Base-by-base conservation (phyloP, 495 filamentous ascomycete species). In the Hyaloscypha variabilis region DNA sequence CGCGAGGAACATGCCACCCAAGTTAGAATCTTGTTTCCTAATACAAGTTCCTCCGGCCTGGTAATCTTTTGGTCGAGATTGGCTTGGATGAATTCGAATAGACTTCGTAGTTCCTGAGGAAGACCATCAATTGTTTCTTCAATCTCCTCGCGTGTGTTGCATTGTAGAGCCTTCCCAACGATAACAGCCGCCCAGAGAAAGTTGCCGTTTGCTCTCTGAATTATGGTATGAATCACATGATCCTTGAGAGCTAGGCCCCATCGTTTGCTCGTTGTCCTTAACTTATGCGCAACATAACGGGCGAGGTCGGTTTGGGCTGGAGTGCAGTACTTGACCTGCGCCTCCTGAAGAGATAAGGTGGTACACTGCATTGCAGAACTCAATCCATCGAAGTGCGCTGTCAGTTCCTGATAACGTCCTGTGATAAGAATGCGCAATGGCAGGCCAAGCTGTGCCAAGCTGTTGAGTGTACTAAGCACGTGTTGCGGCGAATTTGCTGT, bases 1-100 rank as follows among this genome's bases (percentile, higher is more conserved):
- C 58, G 58, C 19, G n/a, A 29, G 21, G 58, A 61, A 50, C 58
- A 61, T 28, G 39, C 24, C 23, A 29, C 58, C 58, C 58, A 61
- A 30, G 39, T 50, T 6, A 61, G 29, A 29, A 61, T 61, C 19
- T 51, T 51, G 21, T 30, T 50, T 25, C 36, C 58, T 11, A 61
- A 29, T 28, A 28, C 23, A 14, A 26, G n/a, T 50, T 61, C 39
- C 42, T 25, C 24, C n/a, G 11, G 42, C 39, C 30, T 50, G 23
- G 42, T 29, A 25, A 60, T 60, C 26, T 34, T 42, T 21, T 25
- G n/a, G 29, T 60, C 30, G 29, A 60, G 30, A 30, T 50, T 46
- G 42, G 25, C 36, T 19, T 50, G 24, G 39, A 61, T 61, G 10
- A 17, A 24, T 26, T 61, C 39, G 23, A 31, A 50, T 24, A 46